A percentile compares a stretch with the other conserved stretches of the same genome.
These are phyloP conservation scores for Xylariales sp. DNA, from an alignment of 2,329 filamentous ascomycete species.

Conservation along the genomic window DNA sequence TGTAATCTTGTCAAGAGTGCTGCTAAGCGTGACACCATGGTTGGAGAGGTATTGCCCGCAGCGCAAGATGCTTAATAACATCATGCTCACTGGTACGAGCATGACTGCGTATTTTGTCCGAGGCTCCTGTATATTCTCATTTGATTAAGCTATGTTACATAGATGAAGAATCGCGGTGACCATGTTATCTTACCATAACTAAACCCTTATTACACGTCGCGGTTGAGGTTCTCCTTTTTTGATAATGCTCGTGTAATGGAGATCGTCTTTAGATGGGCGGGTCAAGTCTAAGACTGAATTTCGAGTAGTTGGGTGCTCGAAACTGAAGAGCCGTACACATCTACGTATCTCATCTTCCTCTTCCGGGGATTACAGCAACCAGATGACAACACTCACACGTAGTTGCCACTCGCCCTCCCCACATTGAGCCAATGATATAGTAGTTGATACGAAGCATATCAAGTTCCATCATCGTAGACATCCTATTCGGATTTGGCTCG, in stretches of 20 bases:
- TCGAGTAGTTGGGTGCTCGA: neutral
- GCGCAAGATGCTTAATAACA: slow-evolving; percentile 22
- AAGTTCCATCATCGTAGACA: neutral
- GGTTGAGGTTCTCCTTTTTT: neutral
- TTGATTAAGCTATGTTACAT: neutral
- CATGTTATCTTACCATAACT: slow-evolving; percentile 2
- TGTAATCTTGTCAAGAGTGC: neutral
- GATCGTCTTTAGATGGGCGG: neutral
- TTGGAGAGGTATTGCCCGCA: slow-evolving; percentile 19
- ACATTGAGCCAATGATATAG: neutral
- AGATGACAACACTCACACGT: neutral
- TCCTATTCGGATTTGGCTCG: neutral
- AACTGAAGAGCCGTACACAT: neutral
- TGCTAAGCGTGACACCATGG: slow-evolving; percentile 5
- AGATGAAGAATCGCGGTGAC: neutral
- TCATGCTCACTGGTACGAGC: slow-evolving; percentile 25
- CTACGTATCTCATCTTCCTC: neutral
- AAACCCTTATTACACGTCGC: neutral
- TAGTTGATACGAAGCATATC: neutral
- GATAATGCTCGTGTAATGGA: neutral
- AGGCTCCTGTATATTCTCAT: slow-evolving; percentile 10
- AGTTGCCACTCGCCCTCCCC: neutral
- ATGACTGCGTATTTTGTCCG: slow-evolving; percentile 16
- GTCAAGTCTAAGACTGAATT: neutral
- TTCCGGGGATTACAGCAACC: neutral